Conservation (phyloP, 2,329 filamentous ascomycete genomes). For the Fusarium temperatum region DNA sequence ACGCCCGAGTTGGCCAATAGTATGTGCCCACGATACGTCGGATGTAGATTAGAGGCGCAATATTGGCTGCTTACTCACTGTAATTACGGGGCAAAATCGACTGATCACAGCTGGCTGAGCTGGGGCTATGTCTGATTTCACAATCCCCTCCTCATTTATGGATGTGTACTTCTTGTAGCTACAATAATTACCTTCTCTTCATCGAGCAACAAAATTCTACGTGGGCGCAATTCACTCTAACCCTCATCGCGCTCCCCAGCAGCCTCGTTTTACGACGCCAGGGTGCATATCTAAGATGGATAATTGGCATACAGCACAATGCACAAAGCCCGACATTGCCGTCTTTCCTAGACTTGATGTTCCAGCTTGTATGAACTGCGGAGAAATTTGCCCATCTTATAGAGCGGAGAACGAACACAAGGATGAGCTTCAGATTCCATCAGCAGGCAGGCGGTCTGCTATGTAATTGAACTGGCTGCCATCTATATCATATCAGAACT, state of each 20-base stretch:
- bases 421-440: not conserved
- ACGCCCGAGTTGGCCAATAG: not conserved
- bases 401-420: not conserved
- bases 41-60: not conserved
- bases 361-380: not conserved
- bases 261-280: not conserved
- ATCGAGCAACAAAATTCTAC: rapidly evolving
- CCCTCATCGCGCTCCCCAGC: rapidly evolving
- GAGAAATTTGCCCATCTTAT: not conserved
- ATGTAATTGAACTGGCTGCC: not conserved
- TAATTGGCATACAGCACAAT: not conserved
- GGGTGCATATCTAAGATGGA: not conserved
- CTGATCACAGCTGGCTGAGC: not conserved
- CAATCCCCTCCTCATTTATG: not conserved
- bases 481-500: not conserved
- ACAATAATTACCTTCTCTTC: too few species aligned
- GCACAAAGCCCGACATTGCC: not conserved
- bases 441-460: not conserved
- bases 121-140: not conserved
- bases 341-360: not conserved
- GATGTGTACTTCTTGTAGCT: not conserved
- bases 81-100: rapidly evolving
- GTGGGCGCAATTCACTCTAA: rapidly evolving
- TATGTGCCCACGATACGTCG: not conserved
- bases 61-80: not conserved